Base-by-base conservation (phyloP, 768 basidiomycete species). In the Megacollybia marginata region DNA sequence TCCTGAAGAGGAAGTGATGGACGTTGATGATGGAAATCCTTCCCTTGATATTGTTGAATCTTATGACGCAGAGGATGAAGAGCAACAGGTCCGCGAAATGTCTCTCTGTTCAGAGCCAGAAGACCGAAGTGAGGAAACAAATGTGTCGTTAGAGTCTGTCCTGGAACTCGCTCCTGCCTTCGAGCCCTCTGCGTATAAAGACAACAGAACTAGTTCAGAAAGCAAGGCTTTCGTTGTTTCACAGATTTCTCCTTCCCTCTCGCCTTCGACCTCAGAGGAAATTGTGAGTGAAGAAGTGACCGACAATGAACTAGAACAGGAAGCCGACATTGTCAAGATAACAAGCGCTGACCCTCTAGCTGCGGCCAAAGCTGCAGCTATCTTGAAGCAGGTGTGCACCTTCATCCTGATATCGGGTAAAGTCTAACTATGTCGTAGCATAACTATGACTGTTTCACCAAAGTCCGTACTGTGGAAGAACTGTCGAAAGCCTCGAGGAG, bases 301-400 rank as follows among this genome's bases (percentile, higher is more conserved):
- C 28, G 62, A 61, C 1, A 57, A 65, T 42, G 65, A 64, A 18
- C 38, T 33, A 42, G 68, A 67, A 5, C 69, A 72, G 8, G 57
- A 65, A 15, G 76, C 79, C 12, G 77, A 77, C n/a, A 69, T 94
- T 5, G 81, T 96, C 54, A 85, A 88, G 68, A 88, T 95, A 53
- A 83, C 83, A 2, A 91, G 88, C 51, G 78, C 80, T 18, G 88
- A 95, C 63, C 88, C 93, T 2, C 74, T 76, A 51, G 90, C 90
- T 15, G 93, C 93, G 43, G 93, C 92, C 2, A 71, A 89, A 44
- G 93, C 92, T n/a, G 92, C 90, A 33, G 93, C 93, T 0, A 93
- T 96, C 51, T 71, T 96, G 57, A 92, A 88, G 65, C 77, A 89
- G 74, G 91, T 90, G 45, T n/a, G 80, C 63, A 16, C 50, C 10